Evolutionary conservation across 1,284 basidiomycete species (phyloP), one percentile per base, ranked within the genome.

Genomic region (Flammula alnicola): DNA sequence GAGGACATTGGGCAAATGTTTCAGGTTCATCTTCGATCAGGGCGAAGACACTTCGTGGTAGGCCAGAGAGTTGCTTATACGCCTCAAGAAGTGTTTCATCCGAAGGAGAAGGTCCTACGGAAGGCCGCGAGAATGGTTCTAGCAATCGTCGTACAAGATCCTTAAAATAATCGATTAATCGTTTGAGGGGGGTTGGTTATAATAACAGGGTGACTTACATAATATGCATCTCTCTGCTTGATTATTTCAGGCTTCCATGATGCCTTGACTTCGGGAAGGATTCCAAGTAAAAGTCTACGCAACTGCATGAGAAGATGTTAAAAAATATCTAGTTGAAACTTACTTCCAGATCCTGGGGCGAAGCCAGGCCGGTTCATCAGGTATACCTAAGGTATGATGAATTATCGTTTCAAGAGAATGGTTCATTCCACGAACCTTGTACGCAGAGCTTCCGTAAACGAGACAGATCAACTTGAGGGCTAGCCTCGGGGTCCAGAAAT

Each of bases 271-370:
- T 69, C 60, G 0, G 87, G 81, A 27, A 88, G 71, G 4, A 78
- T 77, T 14, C 84, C 83, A 41, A 89, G 73, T 37, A 88, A 69
- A 26, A 90, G 59, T 60, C 86, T 89, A 38, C 12, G 30, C n/a
- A 39, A 44, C 44, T 40, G 43, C 42, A 40, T 48, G 39, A 44
- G 22, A 41, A 48, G 9, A 23, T 7, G 22, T 12, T 23, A 44
- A 37, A 36, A 6, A 55, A 9, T 4, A 19, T 26, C 31, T 36
- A n/a, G 9, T 29, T 8, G 7, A 4, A 26, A 65, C 83, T 65
- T 53, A 87, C 87, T 81, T 86, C 87, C 87, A 90, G 57, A 87
- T 74, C 43, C 84, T 75, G 25, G 87, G 84, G 40, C 87, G 77
- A 49, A 89, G 70, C 85, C 87, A 90, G 11, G 76, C 67, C 26